Base-by-base conservation (phyloP, 805 yeast species). In the Henningerozyma blattae region DNA sequence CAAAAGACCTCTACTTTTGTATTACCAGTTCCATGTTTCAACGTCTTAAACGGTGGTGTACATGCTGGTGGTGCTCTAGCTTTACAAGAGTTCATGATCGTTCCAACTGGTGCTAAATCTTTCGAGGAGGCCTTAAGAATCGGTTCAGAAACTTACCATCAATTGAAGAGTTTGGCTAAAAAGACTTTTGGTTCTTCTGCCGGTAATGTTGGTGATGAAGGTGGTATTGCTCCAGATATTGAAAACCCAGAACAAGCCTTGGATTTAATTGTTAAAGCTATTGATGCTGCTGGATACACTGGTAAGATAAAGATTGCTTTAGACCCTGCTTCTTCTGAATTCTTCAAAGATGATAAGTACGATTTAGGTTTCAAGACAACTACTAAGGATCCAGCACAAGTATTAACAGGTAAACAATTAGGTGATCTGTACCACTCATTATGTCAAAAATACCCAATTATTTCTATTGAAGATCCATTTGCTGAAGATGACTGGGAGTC, bases 171-270 rank as follows among this genome's bases (percentile, higher is more conserved):
- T 47, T 70, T 82, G 57, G 79, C 97, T 65, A 83, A 84, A 77
- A 79, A 84, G 78, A 73, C 70, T 65, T 91, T 89, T 79, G 98
- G 98, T 62, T 80, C 84, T 61, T 79, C 94, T 45, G 98, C 98
- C 58, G 97, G 95, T 70, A 89, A 89, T 72, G 98, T 89, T 62
- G 98, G 98, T 77, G 98, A 89, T 68, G 98, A 89, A 76, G 98
- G 98, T 81, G 98, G 98, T 78, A 95, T 89, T 72, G 98, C 98
- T 57, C 98, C 98, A 67, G 84, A 86, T 67, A 78, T 91, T 51
- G 73, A 80, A 50, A 75, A 95, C 54, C 89, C 98, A 61, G 83
- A 76, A 67, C 97, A 89, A 77, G 98, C 97, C 54, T 72, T 89
- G 50, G 96, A 91, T 72, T 78, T 89, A 65, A 85, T 89, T 64